phyloP scores from a whole-genome alignment of 345 rosid genomes.

The Pistacia vera region DNA sequence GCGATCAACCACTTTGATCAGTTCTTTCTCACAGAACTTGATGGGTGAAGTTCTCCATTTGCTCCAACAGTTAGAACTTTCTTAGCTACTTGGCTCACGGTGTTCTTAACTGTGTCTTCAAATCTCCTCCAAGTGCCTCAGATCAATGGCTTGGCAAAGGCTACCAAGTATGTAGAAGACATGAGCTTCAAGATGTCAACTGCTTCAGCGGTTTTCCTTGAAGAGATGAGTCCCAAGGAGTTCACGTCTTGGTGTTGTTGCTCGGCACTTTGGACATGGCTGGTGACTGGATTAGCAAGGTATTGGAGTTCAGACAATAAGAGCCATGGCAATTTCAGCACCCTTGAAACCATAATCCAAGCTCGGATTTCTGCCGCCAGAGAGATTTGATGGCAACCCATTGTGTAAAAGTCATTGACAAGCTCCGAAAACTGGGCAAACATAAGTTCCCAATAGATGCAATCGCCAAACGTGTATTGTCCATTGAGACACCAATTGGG shows the following conservation, averaged over 20 bases:
- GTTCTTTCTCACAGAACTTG: slow-evolving; percentile 71
- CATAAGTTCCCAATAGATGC: slow-evolving; percentile 54
- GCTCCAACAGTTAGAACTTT: slow-evolving; percentile 50
- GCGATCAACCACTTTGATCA: slow-evolving; percentile 65
- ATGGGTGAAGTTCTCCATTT: slow-evolving; percentile 73
- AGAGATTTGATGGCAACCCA: slow-evolving; percentile 70
- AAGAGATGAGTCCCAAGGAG: slow-evolving; percentile 58
- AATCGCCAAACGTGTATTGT: slow-evolving; percentile 49
- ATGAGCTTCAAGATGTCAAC: slow-evolving; percentile 53
- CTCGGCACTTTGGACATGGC: slow-evolving; percentile 59
- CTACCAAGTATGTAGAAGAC: slow-evolving; percentile 62
- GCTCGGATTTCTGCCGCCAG: slow-evolving; percentile 72
- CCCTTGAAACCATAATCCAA: slow-evolving; percentile 80
- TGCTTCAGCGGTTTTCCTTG: slow-evolving; percentile 63
- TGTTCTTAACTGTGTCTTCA: slow-evolving; percentile 45
- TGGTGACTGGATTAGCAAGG: slow-evolving; percentile 57
- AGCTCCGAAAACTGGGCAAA: slow-evolving; percentile 70
- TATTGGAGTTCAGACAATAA: slow-evolving; percentile 57
- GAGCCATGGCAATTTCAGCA: slow-evolving; percentile 82
- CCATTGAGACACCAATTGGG: slow-evolving; percentile 63
- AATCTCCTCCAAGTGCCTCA: slow-evolving; percentile 65
- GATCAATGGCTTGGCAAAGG: slow-evolving; percentile 65
- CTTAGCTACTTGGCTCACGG: slow-evolving; percentile 55
- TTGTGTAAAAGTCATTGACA: slow-evolving; percentile 78
- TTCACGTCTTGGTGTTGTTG: slow-evolving; percentile 66